Base-by-base conservation (phyloP, 2,329 filamentous ascomycete genomes). In the Clarireedia sp. region DNA sequence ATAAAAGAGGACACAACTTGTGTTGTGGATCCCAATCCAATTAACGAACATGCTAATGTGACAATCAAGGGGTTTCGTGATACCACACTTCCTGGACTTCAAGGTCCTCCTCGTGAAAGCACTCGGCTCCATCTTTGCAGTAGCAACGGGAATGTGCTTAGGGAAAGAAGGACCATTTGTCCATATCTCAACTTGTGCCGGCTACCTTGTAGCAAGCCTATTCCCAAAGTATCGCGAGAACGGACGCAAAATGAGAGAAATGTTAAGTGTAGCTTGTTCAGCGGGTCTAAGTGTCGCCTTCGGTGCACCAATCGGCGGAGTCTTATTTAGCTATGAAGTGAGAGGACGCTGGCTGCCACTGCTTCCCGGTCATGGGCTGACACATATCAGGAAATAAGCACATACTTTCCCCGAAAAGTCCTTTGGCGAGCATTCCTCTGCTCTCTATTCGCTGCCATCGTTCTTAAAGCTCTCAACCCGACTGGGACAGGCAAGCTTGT, bases 141-240 rank as follows among this genome's bases (percentile, higher is more conserved):
- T 83, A 1, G 38, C 38, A n/a, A 41, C 38, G 14, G 38, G 38
- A 41, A 41, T 41, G 77, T 81, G 77, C 62, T 67, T 83, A 4
- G 81, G 81, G 0, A 83, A 83, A 68, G 80, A 83, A 72, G 80
- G 80, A 0, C 80, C 79, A 0, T 82, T 83, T 59, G 79, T 83
- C 1, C 80, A 83, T 64, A 82, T 83, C 37, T 78, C 77, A 0
- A 80, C 79, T 2, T 82, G 78, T 60, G 75, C 79, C 0, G 78
- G 78, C 7, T 76, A 79, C n/a, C 16, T 41, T 8, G 38, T 41
- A n/a, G 38, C 38, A n/a, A 41, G 38, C 38, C 16, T 41, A n/a
- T 77, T 82, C 44, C 75, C 77, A 0, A 82, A 82, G 62, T 82
- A 82, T 63, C 68, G 71, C n/a, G 71, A 76, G 8, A 83, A 83